These are phyloP conservation scores for Globisporangium megalacanthum DNA, from an alignment of 352 stramenopile species.

Conservation along the genomic window DNA sequence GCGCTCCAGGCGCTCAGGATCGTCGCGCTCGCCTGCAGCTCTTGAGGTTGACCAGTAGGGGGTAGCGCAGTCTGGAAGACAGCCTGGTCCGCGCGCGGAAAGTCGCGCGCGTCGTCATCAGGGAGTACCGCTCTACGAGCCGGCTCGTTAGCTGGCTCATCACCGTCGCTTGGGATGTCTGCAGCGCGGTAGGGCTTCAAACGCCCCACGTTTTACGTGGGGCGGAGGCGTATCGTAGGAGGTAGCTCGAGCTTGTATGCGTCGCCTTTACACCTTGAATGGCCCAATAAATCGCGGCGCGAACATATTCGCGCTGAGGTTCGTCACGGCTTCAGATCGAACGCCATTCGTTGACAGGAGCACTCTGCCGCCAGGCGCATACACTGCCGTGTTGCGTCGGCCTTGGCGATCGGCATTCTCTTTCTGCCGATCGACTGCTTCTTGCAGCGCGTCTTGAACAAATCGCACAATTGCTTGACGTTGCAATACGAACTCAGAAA, in stretches of 20 bases:
- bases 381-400: slow-evolving; percentile 1
- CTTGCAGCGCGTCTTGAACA: slow-evolving; percentile 15
- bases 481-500: slow-evolving; percentile 5
- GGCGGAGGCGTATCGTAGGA: neutral
- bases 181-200: neutral
- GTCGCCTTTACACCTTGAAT: neutral
- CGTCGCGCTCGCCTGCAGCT: too few species aligned
- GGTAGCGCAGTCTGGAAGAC: neutral
- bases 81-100: neutral
- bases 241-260: neutral
- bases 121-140: neutral
- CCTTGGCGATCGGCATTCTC: slow-evolving; percentile 9
- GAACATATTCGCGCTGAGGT: neutral
- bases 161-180: neutral
- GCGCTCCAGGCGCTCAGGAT: too few species aligned
- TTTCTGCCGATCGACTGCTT: slow-evolving; percentile 21
- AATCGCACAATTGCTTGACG: slow-evolving; percentile 15
- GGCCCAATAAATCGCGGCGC: neutral
- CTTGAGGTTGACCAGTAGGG: neutral
- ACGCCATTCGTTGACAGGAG: slow-evolving; percentile 7
- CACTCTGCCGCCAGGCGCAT: slow-evolving; percentile 10
- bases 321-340: neutral
- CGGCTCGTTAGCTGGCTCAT: neutral
- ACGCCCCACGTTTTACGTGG: neutral
- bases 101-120: neutral